Evolutionary conservation across 805 yeast genomes (phyloP).

Genomic region (Cyberlindnera euphorbiae): DNA sequence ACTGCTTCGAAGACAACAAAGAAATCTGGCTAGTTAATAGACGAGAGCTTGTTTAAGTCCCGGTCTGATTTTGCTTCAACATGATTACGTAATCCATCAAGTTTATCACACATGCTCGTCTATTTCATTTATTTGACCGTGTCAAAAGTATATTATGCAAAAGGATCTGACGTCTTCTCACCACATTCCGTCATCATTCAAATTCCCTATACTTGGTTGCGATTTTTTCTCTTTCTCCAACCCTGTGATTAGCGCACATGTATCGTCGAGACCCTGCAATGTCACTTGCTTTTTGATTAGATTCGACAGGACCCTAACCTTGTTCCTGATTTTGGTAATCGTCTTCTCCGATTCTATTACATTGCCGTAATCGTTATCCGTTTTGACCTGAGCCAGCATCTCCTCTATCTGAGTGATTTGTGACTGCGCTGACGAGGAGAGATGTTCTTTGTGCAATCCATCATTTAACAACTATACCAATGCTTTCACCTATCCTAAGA

Average conservation of each 20-base stretch:
- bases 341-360: constrained; percentile 52
- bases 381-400: constrained; percentile 30
- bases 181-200: constrained; percentile 28
- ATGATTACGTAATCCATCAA: too few species aligned
- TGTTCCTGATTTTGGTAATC: constrained; percentile 54
- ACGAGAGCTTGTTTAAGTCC: too few species aligned
- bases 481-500: constrained; percentile 66
- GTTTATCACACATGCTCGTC: constrained; percentile 2
- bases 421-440: constrained; percentile 20
- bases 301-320: constrained; percentile 47
- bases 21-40: too few species aligned
- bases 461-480: constrained; percentile 39
- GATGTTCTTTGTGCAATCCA: constrained; percentile 7
- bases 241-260: constrained; percentile 13
- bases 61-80: too few species aligned
- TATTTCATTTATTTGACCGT: constrained; percentile 4
- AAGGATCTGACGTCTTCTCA: too few species aligned
- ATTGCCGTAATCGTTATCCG: constrained; percentile 46
- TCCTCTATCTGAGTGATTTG: constrained; percentile 27
- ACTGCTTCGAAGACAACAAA: too few species aligned
- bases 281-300: constrained; percentile 20
- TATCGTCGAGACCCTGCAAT: constrained; percentile 15
- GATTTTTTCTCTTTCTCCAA: constrained; percentile 14
- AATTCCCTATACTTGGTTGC: constrained; percentile 15
- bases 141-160: too few species aligned